phyloP scores from a whole-genome alignment of 2,329 filamentous ascomycete species.

The Aaosphaeria arxii region DNA sequence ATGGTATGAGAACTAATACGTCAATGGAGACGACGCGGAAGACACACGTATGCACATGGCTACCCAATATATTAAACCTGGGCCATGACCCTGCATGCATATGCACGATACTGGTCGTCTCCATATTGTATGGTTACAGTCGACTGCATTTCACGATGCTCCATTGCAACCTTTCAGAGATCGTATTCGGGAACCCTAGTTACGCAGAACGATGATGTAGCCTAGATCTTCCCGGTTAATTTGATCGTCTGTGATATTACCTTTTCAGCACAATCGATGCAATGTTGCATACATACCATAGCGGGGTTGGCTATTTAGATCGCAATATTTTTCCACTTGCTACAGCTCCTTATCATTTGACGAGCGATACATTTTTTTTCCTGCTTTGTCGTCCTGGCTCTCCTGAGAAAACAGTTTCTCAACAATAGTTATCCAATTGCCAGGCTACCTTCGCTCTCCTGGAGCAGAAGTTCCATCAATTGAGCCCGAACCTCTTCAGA shows the following conservation, averaged over 20 bases:
- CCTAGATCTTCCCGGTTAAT: slow-evolving; percentile 13
- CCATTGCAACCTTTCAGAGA: slow-evolving; percentile 7
- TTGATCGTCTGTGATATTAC: slow-evolving; percentile 6
- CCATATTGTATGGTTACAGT: slow-evolving; percentile 18
- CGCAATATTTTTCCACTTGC: background rate
- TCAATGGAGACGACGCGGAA: slow-evolving; percentile 1
- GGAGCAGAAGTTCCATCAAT: no score
- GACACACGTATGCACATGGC: slow-evolving; percentile 10
- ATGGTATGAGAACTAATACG: slow-evolving; percentile 5
- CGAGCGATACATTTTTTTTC: background rate
- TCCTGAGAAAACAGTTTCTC: background rate
- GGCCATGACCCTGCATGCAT: slow-evolving; percentile 10
- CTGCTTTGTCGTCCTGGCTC: background rate
- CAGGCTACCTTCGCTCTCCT: background rate
- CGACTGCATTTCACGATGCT: slow-evolving; percentile 10
- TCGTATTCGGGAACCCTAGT: background rate
- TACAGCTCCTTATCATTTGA: background rate
- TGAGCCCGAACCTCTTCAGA: background rate
- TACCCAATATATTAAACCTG: slow-evolving; percentile 5
- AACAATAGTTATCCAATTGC: background rate
- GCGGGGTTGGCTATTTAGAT: slow-evolving; percentile 9
- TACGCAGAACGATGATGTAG: background rate
- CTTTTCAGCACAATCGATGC: slow-evolving; percentile 2
- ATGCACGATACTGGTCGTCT: slow-evolving; percentile 5
- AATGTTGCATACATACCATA: slow-evolving; percentile 3